Evolutionary conservation across 768 basidiomycete genomes (phyloP), one percentile per base, ranked within the genome.

Genomic region (Tylopilus subfusipes): DNA sequence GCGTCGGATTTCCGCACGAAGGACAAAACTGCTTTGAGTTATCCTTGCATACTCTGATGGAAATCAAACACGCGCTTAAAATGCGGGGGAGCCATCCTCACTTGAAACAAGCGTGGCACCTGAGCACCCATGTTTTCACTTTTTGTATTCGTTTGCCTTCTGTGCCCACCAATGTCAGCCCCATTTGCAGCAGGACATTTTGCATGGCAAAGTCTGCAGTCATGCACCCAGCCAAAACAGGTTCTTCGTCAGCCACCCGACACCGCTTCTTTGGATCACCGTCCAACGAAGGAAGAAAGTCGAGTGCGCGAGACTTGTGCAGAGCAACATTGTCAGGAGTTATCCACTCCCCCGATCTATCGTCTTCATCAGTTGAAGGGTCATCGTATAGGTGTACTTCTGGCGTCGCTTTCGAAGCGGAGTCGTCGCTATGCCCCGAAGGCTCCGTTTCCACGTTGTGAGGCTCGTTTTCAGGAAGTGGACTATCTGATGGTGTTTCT

Each of bases 51-150:
- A 97, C 84, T 70, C 97, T 99, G 64, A 53, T 25, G 29, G 43
- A 45, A 25, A 50, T 50, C 24, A 52, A 44, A 39, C 5, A 33
- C 6, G 21, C 6, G 50, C 52, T 25, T n/a, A 46, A 45, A 21
- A 48, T 19, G 10, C n/a, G 30, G 11, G 33, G 22, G 29, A 48
- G 13, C 4, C 5, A 27, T 27, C 78, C 93, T 72, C 65, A 98
- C 97, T 98, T 98, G 82, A 95, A 99, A 72, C 97, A 99, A 14
- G 94, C 97, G 73, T 99, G 97, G 69, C 97, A 99, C 53, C 97
- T 75, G 65, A 98, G 73, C 2, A 98, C 93, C 92, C 93, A 98
- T 55, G 85, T 98, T 72, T 95, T 93, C 25, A 98, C 86, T 63
- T 83, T 89, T 58, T 88, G 82, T 54, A 99, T 96, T 61, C 83